These are phyloP conservation scores for Salix brachista DNA, from an alignment of 345 rosid species.

Conservation along the genomic window DNA sequence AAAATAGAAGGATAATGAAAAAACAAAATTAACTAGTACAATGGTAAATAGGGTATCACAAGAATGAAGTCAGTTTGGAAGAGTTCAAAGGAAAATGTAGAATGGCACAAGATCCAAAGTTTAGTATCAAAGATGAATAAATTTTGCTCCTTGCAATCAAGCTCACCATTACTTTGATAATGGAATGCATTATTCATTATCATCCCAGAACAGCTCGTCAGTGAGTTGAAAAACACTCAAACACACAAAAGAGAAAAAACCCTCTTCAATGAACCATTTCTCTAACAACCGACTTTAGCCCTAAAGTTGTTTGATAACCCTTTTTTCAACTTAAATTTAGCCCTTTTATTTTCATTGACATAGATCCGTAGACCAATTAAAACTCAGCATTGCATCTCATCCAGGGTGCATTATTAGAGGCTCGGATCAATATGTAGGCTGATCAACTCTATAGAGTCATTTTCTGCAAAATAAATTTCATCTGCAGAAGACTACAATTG, in stretches of 20 bases:
- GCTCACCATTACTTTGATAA: background rate
- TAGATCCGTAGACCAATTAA: background rate
- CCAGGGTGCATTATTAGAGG: too few species aligned
- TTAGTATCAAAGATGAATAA: background rate
- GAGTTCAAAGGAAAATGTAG: background rate
- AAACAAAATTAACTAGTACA: background rate
- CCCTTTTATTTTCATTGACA: background rate
- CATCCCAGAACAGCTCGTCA: background rate
- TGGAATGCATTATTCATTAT: background rate
- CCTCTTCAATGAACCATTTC: background rate
- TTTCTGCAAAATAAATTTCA: background rate
- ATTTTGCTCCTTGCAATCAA: background rate
- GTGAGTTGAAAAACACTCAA: background rate
- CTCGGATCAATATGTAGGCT: background rate
- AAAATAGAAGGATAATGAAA: background rate
- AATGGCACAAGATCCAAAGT: background rate
- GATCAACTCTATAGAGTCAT: background rate
- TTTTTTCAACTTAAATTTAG: background rate
- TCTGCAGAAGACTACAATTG: slow-evolving; percentile 3
- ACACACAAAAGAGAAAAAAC: background rate
- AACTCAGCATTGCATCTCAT: background rate
- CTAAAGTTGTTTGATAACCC: background rate
- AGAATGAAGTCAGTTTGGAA: background rate
- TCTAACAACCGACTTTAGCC: background rate
- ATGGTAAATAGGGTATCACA: background rate